Conservation (phyloP, 2,329 filamentous ascomycete species). For the Magnaporthiopsis incrustans region DNA sequence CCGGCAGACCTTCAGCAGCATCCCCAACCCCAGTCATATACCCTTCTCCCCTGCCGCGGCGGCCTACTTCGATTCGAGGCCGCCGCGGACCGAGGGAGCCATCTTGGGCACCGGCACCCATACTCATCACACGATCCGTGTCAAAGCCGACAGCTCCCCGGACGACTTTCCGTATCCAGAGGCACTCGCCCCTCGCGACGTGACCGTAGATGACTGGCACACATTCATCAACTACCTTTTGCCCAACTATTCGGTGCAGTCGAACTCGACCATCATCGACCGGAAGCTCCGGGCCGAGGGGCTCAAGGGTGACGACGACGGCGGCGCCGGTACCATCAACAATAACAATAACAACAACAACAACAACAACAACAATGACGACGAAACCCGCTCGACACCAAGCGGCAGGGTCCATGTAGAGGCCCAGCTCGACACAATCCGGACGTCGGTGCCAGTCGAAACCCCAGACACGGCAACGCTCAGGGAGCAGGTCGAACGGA, state of each 20-base stretch:
- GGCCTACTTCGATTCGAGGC: conserved; percentile 41
- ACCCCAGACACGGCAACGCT: conserved; percentile 13
- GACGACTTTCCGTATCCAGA: conserved; percentile 35
- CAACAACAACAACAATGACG: too few relatives aligned
- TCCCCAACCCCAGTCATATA: background rate
- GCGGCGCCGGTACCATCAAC: conserved; percentile 10
- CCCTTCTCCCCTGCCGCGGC: conserved; percentile 22
- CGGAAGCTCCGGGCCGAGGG: conserved; percentile 39
- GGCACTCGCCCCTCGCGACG: conserved; percentile 31
- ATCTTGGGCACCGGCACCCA: conserved; percentile 12
- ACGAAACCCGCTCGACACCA: conserved; percentile 15
- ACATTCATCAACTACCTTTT: conserved; percentile 51
- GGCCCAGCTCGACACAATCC: conserved; percentile 32
- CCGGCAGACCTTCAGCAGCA: conserved; percentile 19
- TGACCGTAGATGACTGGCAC: conserved; percentile 47
- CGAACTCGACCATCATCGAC: conserved; percentile 39
- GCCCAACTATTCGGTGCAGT: conserved; percentile 34
- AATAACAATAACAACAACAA: conserved; percentile 9
- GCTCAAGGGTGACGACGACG: conserved; percentile 15
- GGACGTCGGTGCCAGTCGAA: conserved; percentile 9
- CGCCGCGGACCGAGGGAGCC: conserved; percentile 14
- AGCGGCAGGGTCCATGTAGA: conserved; percentile 26
- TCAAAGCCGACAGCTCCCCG: conserved; percentile 28
- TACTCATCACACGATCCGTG: conserved; percentile 23
- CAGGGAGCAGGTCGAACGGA: conserved; percentile 27